Conservation (phyloP, 768 basidiomycete genomes). For the Trametes maxima region DNA sequence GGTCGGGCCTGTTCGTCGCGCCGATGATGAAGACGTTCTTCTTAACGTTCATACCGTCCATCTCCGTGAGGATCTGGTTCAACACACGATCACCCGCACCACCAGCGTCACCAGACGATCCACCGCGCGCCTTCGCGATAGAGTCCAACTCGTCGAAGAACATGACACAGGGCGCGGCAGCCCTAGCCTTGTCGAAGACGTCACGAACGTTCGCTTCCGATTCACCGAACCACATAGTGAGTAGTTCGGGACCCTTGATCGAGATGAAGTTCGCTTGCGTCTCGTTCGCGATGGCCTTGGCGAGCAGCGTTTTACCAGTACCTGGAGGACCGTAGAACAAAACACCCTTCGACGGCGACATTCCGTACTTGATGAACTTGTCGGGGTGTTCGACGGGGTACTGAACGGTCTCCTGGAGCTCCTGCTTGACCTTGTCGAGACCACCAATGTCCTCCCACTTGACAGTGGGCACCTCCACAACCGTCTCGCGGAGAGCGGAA, state of each 20-base stretch:
- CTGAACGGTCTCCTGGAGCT: conserved; percentile 98
- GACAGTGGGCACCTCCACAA: conserved; percentile 98
- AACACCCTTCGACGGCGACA: conserved; percentile 99
- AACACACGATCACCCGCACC: conserved; percentile 98
- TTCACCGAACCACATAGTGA: conserved; percentile 99
- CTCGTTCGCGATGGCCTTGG: conserved; percentile 99
- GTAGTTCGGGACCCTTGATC: conserved; percentile 98
- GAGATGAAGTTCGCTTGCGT: conserved; percentile 99
- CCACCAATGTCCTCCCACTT: conserved; percentile 99
- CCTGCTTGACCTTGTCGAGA: conserved; percentile 98
- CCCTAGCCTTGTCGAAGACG: conserved; percentile 99
- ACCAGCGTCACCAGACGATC: conserved; percentile 83
- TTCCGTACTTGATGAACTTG: conserved; percentile 99
- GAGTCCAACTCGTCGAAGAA: conserved; percentile 99
- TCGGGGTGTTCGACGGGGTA: conserved; percentile 99
- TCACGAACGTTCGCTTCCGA: conserved; percentile 99
- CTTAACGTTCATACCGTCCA: conserved; percentile 99
- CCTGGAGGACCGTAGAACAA: conserved; percentile 99
- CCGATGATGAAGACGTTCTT: conserved; percentile 99
- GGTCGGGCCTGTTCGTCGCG: conserved; percentile 95
- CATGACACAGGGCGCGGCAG: conserved; percentile 99
- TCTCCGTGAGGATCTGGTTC: conserved; percentile 96
- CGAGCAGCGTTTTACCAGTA: conserved; percentile 98
- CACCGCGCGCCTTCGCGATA: conserved; percentile 96
- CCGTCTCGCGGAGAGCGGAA: conserved; percentile 97